Percentiles rank a stretch among this genome's conserved stretches.
phyloP scores from a whole-genome alignment of 1,284 basidiomycete species.

The Irpex rosettiformis region DNA sequence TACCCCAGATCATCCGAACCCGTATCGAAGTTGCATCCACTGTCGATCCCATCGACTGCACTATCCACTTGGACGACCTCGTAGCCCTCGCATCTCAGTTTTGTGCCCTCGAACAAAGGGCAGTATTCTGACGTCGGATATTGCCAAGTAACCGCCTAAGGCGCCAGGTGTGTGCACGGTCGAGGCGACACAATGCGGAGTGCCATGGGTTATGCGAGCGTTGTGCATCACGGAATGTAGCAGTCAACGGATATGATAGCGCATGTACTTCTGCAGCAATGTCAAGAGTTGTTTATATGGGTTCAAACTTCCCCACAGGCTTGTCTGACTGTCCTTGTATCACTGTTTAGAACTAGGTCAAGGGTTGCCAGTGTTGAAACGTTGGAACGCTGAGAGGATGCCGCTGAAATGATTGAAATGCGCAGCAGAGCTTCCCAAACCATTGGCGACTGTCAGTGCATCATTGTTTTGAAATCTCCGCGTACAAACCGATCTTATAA shows the following conservation, averaged over 20 bases:
- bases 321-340: background rate
- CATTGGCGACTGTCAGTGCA: no score
- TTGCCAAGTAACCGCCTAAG: no score
- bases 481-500: no score
- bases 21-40: conserved; percentile 2
- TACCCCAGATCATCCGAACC: conserved; percentile 10
- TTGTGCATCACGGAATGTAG: background rate
- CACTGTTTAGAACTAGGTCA: background rate
- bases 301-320: background rate
- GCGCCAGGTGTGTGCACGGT: background rate
- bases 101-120: background rate
- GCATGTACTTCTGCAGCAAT: conserved; percentile 8
- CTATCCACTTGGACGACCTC: background rate
- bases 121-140: background rate
- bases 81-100: background rate
- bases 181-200: background rate
- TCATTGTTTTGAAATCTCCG: no score
- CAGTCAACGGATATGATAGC: background rate
- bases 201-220: background rate
- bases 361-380: no score
- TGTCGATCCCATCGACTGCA: background rate
- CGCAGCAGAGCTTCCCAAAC: no score
- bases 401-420: no score
- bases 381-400: no score
- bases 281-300: conserved; percentile 9